These are phyloP conservation scores for Auriscalpium microsporum DNA, from an alignment of 768 basidiomycete species.

Conservation along the genomic window DNA sequence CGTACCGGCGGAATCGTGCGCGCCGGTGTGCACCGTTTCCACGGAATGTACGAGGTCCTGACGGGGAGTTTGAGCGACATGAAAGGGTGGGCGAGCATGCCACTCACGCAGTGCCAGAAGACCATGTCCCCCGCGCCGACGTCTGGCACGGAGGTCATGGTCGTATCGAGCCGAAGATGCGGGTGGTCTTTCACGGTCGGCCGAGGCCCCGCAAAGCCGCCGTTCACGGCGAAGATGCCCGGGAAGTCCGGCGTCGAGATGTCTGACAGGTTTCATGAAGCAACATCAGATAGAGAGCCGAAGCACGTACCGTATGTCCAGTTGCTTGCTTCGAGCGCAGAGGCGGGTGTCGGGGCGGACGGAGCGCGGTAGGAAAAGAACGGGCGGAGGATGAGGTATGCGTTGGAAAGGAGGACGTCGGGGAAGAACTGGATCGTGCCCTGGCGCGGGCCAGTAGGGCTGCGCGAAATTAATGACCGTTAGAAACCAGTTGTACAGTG, in stretches of 20 bases:
- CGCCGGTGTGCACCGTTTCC: constrained; percentile 14
- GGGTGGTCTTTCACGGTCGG: constrained; percentile 26
- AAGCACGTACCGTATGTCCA: constrained; percentile 12
- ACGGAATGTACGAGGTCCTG: constrained; percentile 18
- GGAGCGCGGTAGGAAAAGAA: constrained; percentile 22
- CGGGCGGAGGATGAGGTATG: constrained; percentile 28
- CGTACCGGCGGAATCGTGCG: neutral
- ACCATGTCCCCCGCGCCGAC: constrained; percentile 32
- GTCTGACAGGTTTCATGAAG: neutral
- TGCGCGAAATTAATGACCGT: neutral
- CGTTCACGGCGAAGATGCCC: constrained; percentile 5
- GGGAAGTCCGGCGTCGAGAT: constrained; percentile 13
- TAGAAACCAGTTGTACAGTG: neutral
- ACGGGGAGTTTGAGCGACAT: neutral
- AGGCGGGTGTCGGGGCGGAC: neutral
- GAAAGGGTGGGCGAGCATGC: neutral
- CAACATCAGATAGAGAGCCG: neutral
- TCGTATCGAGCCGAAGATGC: constrained; percentile 24
- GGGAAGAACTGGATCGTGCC: constrained; percentile 25
- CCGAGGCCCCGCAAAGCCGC: constrained; percentile 1
- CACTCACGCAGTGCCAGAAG: constrained; percentile 24
- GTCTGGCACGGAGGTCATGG: constrained; percentile 25
- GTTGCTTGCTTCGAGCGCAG: constrained; percentile 13
- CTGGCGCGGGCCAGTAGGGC: constrained; percentile 23
- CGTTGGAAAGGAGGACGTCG: constrained; percentile 21